A percentile compares a stretch with the other conserved stretches of the same genome.
phyloP scores from a whole-genome alignment of 148 eudicot genomes.

The Mesembryanthemum crystallinum region DNA sequence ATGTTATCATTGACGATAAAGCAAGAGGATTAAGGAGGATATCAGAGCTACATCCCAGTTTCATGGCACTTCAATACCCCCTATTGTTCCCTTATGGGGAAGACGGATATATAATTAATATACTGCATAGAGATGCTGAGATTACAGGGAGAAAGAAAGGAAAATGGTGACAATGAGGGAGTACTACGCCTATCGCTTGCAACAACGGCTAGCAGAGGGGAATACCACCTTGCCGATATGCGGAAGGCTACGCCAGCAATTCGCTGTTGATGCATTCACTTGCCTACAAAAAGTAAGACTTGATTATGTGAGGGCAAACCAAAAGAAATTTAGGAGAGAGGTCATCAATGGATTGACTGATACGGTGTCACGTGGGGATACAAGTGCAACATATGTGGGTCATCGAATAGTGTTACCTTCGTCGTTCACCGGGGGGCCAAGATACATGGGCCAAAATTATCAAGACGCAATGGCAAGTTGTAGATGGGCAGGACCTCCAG shows the following conservation, averaged over 20 bases:
- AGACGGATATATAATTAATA: slow-evolving; percentile 10
- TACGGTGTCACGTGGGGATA: neutral
- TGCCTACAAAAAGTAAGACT: too few relatives aligned
- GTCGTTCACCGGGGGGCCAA: neutral
- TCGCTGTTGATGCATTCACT: slow-evolving; percentile 19
- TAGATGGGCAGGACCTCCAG: neutral
- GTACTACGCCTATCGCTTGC: slow-evolving; percentile 4
- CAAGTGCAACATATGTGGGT: neutral
- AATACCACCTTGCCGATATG: neutral
- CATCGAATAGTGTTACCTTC: slow-evolving; percentile 19
- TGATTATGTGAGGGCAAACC: too few relatives aligned
- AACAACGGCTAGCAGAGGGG: neutral
- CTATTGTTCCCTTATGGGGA: slow-evolving; percentile 27
- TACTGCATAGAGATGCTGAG: neutral
- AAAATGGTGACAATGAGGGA: slow-evolving; percentile 9
- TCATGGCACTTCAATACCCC: slow-evolving; percentile 29
- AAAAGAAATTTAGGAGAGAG: too few relatives aligned
- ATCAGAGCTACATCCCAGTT: slow-evolving; percentile 17
- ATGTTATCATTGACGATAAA: slow-evolving; percentile 19
- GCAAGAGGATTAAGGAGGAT: neutral
- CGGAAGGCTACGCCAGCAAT: slow-evolving; percentile 20
- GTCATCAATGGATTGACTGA: neutral
- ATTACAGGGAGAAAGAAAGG: neutral
- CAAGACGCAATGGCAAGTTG: neutral
- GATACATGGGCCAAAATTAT: neutral